These are phyloP conservation scores for Chytriomyces sp. DNA, from an alignment of 192 early-diverging fungal species.

Conservation along the genomic window DNA sequence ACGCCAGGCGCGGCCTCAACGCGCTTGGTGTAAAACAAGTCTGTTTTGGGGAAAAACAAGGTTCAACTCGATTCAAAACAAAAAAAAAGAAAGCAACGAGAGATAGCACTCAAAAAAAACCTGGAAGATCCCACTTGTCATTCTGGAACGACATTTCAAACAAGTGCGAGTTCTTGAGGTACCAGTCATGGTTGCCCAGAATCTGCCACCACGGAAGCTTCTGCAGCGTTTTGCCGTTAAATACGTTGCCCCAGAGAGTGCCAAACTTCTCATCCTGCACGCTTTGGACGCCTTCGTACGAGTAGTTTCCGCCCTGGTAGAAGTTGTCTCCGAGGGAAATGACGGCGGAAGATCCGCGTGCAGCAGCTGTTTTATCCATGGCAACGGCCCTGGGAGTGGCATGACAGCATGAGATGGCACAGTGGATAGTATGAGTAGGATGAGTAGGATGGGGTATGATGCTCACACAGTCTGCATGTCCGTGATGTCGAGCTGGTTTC, in stretches of 20 bases:
- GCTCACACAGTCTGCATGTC: slow-evolving; percentile 3
- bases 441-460: too few species aligned
- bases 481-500: background rate
- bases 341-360: background rate
- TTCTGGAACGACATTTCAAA: slow-evolving; percentile 1
- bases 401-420: too few species aligned
- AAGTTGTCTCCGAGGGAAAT: slow-evolving; percentile 27
- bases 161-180: background rate
- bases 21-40: slow-evolving; percentile 28
- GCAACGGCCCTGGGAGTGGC: background rate
- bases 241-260: slow-evolving; percentile 4
- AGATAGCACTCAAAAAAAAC: too few species aligned
- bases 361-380: background rate
- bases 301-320: slow-evolving; percentile 6
- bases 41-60: background rate
- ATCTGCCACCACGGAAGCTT: slow-evolving; percentile 24
- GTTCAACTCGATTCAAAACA: too few species aligned
- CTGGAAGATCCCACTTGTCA: slow-evolving; percentile 15
- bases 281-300: slow-evolving; percentile 10
- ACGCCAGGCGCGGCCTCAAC: slow-evolving; percentile 10
- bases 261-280: slow-evolving; percentile 12
- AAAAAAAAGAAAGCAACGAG: too few species aligned
- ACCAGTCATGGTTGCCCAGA: slow-evolving; percentile 36
- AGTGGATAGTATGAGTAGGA: too few species aligned
- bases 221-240: background rate